Evolutionary conservation across 1,139 yeast genomes (phyloP).

Genomic region (Hansenula sp.): DNA sequence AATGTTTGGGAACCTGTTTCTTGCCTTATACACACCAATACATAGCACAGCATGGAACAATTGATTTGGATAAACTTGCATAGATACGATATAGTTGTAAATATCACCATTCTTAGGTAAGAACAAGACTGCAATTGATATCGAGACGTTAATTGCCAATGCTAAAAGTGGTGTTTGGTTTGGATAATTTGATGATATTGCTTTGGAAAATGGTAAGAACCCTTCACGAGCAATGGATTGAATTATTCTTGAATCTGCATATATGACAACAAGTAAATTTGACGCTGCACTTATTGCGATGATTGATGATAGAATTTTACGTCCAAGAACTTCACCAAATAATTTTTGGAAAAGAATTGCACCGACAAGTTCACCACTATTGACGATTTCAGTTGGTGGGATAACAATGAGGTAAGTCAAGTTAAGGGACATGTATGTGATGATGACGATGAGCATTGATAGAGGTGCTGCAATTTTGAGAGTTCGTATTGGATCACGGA

Average conservation of each 20-base stretch:
- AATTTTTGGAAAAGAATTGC: constrained; percentile 50
- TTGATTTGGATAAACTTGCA: constrained; percentile 53
- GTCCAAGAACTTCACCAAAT: constrained; percentile 48
- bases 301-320: constrained; percentile 43
- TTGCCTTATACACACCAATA: constrained; percentile 43
- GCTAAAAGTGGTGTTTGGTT: constrained; percentile 51
- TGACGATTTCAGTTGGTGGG: constrained; percentile 43
- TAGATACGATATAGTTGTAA: constrained; percentile 49
- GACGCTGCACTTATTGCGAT: constrained; percentile 60
- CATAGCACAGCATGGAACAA: constrained; percentile 45
- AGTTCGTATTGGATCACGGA: constrained; percentile 50
- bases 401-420: constrained; percentile 51
- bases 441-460: constrained; percentile 40
- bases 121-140: constrained; percentile 27
- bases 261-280: constrained; percentile 55
- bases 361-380: constrained; percentile 51
- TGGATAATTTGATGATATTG: constrained; percentile 55
- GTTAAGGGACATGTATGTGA: constrained; percentile 47
- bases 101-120: constrained; percentile 30
- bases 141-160: constrained; percentile 25
- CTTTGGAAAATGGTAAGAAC: constrained; percentile 45
- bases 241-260: constrained; percentile 51
- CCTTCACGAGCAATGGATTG: constrained; percentile 63
- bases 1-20: constrained; percentile 42
- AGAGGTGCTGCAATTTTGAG: constrained; percentile 53